A percentile compares a stretch with the other conserved stretches of the same genome.
phyloP scores from a whole-genome alignment of 2,329 filamentous ascomycete species.

The Fusarium temperatum region DNA sequence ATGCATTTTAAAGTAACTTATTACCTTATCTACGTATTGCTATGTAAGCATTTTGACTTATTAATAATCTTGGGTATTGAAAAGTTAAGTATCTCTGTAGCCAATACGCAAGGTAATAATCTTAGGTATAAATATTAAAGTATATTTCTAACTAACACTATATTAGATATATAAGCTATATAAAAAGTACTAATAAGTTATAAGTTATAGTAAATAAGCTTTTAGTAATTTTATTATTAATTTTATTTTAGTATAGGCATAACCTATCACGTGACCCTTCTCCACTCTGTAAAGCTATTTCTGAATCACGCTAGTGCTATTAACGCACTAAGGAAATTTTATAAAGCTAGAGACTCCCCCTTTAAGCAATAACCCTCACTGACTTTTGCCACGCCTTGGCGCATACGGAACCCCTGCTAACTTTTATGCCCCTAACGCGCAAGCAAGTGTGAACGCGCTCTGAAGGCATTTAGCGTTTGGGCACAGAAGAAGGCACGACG shows the following conservation, averaged over 20 bases:
- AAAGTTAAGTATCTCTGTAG: too few species aligned
- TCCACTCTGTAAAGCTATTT: too few species aligned
- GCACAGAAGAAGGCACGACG: not conserved
- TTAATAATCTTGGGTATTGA: not conserved
- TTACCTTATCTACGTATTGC: not conserved
- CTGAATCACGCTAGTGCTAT: not conserved
- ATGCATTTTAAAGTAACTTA: not conserved
- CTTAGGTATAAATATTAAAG: not conserved
- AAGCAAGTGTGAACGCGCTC: conserved; percentile 23
- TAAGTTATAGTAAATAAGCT: not conserved
- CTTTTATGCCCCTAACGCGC: not conserved
- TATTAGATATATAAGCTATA: not conserved
- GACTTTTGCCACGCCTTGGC: not conserved
- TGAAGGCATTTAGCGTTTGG: not conserved
- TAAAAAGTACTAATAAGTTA: not conserved
- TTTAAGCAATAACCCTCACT: not conserved
- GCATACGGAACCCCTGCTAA: not conserved
- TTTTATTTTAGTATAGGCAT: too few species aligned
- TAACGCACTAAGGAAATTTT: conserved; percentile 8
- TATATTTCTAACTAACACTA: not conserved
- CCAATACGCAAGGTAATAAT: too few species aligned
- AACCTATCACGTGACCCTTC: not conserved
- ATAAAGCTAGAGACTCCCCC: conserved; percentile 5
- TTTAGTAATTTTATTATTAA: not conserved
- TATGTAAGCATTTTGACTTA: not conserved